Evolutionary conservation across 345 rosid species (phyloP).

Genomic region (Crucihimalaya himalaica): DNA sequence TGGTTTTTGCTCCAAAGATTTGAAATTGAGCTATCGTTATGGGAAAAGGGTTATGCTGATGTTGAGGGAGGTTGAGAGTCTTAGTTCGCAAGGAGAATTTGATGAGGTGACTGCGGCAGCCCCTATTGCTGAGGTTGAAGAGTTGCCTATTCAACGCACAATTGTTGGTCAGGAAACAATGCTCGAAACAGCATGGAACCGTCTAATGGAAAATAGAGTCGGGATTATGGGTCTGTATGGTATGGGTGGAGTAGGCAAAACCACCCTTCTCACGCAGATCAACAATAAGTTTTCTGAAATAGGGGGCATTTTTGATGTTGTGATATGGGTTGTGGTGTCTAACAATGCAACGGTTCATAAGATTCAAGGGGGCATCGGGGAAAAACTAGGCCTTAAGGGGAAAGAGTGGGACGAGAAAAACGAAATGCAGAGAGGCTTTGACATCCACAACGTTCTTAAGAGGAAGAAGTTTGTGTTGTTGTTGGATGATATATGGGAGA

Average conservation of each 20-base stretch:
- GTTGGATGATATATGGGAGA: slow-evolving; percentile 35
- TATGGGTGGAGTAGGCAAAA: slow-evolving; percentile 41
- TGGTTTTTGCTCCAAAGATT: neutral
- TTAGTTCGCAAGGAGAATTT: slow-evolving; percentile 1
- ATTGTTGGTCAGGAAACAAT: slow-evolving; percentile 28
- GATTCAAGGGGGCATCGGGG: slow-evolving; percentile 30
- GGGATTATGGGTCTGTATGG: slow-evolving; percentile 32
- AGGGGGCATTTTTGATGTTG: too few relatives aligned
- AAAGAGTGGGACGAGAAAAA: neutral
- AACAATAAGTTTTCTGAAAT: slow-evolving; percentile 7
- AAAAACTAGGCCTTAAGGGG: neutral
- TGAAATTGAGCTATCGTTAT: neutral
- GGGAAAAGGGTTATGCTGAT: neutral
- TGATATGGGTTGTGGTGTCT: slow-evolving; percentile 34
- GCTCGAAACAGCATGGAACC: slow-evolving; percentile 16
- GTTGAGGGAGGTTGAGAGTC: neutral
- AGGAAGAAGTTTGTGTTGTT: neutral
- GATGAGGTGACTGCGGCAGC: neutral
- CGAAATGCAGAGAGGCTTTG: neutral
- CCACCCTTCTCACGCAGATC: slow-evolving; percentile 36
- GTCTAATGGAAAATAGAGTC: neutral
- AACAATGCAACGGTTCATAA: neutral
- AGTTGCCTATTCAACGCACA: neutral
- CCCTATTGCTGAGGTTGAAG: neutral
- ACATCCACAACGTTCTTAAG: neutral